Evolutionary conservation across 805 yeast species (phyloP).

Genomic region (Starmerella riodocensis): DNA sequence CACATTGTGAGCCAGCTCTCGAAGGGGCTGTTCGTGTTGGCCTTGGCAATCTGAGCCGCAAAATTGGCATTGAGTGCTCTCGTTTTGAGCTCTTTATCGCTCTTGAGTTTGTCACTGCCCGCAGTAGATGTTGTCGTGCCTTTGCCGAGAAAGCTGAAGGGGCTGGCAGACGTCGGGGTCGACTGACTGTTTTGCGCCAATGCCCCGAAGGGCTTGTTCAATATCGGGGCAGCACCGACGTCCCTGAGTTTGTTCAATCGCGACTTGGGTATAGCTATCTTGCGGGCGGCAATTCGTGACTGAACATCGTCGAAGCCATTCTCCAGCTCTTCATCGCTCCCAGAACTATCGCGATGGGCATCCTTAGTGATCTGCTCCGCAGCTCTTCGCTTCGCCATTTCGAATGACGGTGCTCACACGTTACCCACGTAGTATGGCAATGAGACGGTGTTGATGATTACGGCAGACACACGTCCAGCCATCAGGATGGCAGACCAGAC

Average conservation of each 20-base stretch:
- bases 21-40: conserved; percentile 7
- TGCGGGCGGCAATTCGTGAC: conserved; percentile 58
- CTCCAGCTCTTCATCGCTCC: conserved; percentile 4
- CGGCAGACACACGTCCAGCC: no score
- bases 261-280: conserved; percentile 38
- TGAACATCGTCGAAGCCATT: conserved; percentile 39
- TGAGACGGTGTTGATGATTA: no score
- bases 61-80: conserved; percentile 19
- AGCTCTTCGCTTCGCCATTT: conserved; percentile 46
- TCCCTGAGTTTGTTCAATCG: no score
- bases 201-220: conserved; percentile 1
- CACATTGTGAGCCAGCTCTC: conserved; percentile 19
- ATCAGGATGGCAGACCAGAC: no score
- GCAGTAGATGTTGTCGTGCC: conserved; percentile 19
- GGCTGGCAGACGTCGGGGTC: background rate
- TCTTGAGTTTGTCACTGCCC: background rate
- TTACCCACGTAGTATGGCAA: no score
- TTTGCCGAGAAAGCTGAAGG: conserved; percentile 8
- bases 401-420: no score
- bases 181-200: background rate
- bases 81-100: conserved; percentile 4
- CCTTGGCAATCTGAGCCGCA: conserved; percentile 14
- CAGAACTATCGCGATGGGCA: conserved; percentile 1
- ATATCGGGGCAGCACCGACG: no score
- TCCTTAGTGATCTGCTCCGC: conserved; percentile 51